Evolutionary conservation across 2,329 filamentous ascomycete genomes (phyloP), one percentile per base, ranked within the genome.

Genomic region (Colletotrichum siamense): DNA sequence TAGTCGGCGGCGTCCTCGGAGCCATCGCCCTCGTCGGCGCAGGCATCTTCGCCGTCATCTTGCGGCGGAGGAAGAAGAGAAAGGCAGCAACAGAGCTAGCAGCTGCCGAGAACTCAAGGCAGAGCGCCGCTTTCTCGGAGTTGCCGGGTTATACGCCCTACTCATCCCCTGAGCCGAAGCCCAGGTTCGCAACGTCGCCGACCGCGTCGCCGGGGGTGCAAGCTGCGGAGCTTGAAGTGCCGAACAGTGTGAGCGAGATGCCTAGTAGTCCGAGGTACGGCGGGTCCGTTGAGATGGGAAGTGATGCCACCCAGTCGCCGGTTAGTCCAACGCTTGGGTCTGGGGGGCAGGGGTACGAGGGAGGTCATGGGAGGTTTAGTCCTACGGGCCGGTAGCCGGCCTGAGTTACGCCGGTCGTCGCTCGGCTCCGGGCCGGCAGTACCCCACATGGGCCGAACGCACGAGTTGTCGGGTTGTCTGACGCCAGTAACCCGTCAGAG

Each of bases 181-280:
- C 66, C 1, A 32, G 44, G 16, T 4, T 70, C 24, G 2, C 12
- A 8, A 2, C 15, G 9, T 70, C 67, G 18, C 71, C 71, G 8
- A 57, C 65, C 1, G 13, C 57, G 26, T 32, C 59, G 0, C 71
- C 67, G 13, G 52, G 15, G 8, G 10, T 16, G 1, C 66, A 74
- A 12, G 71, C 59, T 13, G 71, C 71, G 26, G 71, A 74, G 44
- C 66, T 74, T 8, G 71, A 74, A 32, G 71, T 74, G 8, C 71
- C 66, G 1, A 28, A 16, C 8, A 70, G 57, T 22, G 71, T 67
- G 59, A 74, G 71, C 44, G 66, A 74, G 66, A 74, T 74, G 71
- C 71, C 66, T 9, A 70, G 71, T 13, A 74, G 71, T 32, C 71
- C 66, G 28, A 39, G 67, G n/a, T 75, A 66, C 13, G 72, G 67